Evolutionary conservation across 2,329 filamentous ascomycete genomes (phyloP).

Genomic region (Aspergillus sp.): DNA sequence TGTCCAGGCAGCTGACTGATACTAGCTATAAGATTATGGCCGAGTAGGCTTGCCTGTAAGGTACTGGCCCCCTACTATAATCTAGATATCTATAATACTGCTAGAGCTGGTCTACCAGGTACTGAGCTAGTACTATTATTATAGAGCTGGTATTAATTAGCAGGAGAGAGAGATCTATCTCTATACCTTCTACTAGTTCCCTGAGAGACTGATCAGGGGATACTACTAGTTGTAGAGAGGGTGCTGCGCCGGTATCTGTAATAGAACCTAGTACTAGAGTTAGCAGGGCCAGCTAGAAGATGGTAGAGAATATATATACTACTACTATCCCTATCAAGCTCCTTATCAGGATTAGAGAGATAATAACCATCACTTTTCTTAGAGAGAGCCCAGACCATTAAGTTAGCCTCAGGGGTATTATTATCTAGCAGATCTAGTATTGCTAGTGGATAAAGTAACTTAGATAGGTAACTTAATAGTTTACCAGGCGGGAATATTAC

Average conservation of each 20-base stretch:
- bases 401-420: not conserved
- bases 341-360: not conserved
- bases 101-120: not conserved
- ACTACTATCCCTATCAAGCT: not conserved
- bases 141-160: not conserved
- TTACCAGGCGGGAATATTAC: not conserved
- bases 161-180: too few relatives aligned
- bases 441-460: not conserved
- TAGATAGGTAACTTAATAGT: not conserved
- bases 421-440: not conserved
- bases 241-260: not conserved
- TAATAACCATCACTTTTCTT: not conserved
- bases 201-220: not conserved
- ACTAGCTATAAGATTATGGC: not conserved
- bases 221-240: not conserved
- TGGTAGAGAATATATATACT: not conserved
- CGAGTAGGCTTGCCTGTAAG: not conserved
- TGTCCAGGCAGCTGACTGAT: not conserved
- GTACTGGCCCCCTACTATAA: not conserved
- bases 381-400: not conserved
- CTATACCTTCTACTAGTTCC: not conserved
- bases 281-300: not conserved
- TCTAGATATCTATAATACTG: not conserved
- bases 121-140: not conserved
- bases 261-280: not conserved